Evolutionary conservation across 108 stramenopile species (phyloP), one percentile per base, ranked within the genome.

Genomic region (Cyclotella cryptica): DNA sequence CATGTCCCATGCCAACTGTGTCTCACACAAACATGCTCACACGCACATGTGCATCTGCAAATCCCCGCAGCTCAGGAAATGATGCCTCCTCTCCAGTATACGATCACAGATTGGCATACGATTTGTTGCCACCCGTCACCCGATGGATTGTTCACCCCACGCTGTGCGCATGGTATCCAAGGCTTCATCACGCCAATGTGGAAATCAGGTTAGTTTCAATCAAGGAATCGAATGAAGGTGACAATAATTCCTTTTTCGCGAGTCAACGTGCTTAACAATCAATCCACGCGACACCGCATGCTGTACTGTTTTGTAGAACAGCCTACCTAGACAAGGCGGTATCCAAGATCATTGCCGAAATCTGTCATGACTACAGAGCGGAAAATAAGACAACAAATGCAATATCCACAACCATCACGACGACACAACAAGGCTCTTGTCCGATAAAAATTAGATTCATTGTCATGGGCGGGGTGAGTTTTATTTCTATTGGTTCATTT

Each of bases 181-280:
- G 92, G 18, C 66, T 92, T 53, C 88, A 89, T 71, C 92, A 92
- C 70, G 88, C 81, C 57, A 92, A 90, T 69, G 85, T 92, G 24
- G 92, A 92, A 77, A 69, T 89, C 69, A 67, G 79, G 79, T 74
- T 58, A 62, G 79, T 58, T 55, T 35, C 0, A 14, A 6, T 30
- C 35, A 18, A 17, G n/a, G 49, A 51, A 19, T 19, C 49, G 35
- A 19, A 65, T 24, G 4, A 6, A 6, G 35, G 6, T 2, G 35
- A 35, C 2, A 35, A 35, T 35, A 35, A 5, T n/a, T n/a, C n/a
- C n/a, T n/a, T n/a, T n/a, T n/a, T n/a, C n/a, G n/a, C n/a, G n/a
- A n/a, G n/a, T n/a, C n/a, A n/a, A n/a, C n/a, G n/a, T n/a, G n/a
- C n/a, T n/a, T n/a, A n/a, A n/a, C n/a, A n/a, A n/a, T n/a, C n/a